Percentiles rank a stretch among this genome's conserved stretches.
Evolutionary conservation across 768 basidiomycete species (phyloP).

Genomic region (Boletus subparvulus): DNA sequence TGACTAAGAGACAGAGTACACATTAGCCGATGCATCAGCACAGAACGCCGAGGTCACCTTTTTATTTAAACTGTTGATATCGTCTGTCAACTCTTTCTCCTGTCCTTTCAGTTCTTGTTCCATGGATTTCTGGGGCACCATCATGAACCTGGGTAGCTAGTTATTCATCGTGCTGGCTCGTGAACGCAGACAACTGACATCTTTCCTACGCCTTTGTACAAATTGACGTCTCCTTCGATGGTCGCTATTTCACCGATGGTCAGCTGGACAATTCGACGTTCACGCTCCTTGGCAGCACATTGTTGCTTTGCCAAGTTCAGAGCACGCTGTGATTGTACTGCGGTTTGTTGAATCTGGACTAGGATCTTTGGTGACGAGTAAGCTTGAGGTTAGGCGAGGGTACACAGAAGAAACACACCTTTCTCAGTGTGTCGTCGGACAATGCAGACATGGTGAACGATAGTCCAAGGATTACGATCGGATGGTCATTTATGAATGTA

Average conservation of each 20-base stretch:
- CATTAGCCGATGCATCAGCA: background rate
- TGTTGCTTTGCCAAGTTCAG: constrained; percentile 76
- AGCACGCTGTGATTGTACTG: constrained; percentile 79
- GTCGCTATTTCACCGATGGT: constrained; percentile 80
- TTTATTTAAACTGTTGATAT: constrained; percentile 77
- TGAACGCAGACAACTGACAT: constrained; percentile 51
- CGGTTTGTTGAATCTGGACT: constrained; percentile 89
- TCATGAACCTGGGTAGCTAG: constrained; percentile 71
- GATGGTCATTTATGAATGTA: constrained; percentile 12
- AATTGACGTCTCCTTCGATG: constrained; percentile 69
- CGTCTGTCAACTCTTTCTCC: constrained; percentile 83
- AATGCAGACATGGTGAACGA: constrained; percentile 48
- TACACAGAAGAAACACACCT: constrained; percentile 43
- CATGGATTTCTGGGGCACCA: constrained; percentile 78
- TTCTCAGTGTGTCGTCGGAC: constrained; percentile 80
- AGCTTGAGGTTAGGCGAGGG: constrained; percentile 10
- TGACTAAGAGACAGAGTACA: constrained; percentile 44
- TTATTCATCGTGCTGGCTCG: background rate
- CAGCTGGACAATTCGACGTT: constrained; percentile 84
- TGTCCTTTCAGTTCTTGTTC: constrained; percentile 69
- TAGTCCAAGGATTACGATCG: constrained; percentile 1
- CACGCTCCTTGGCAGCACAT: constrained; percentile 77
- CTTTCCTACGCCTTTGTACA: constrained; percentile 96
- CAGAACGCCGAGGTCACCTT: constrained; percentile 53
- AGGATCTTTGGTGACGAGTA: constrained; percentile 61